A percentile compares a stretch with the other conserved stretches of the same genome.
Conservation (phyloP, 257 asterid genomes). For the Echium plantagineum region DNA sequence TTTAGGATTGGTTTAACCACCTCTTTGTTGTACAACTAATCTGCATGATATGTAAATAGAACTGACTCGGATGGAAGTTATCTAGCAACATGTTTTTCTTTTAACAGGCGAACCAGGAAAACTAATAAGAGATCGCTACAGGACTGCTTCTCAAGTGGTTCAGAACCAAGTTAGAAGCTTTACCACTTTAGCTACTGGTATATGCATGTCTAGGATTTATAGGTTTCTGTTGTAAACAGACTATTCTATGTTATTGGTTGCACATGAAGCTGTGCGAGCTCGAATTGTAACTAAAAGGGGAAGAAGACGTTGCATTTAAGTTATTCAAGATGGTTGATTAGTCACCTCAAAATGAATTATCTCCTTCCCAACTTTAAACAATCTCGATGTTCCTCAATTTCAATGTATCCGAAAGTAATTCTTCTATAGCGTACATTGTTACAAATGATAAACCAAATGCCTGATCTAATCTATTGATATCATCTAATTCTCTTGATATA, state of each 20-base stretch:
- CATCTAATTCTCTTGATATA: conserved; percentile 10
- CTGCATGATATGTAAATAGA: background rate
- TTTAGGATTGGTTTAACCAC: no score
- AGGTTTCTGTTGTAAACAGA: background rate
- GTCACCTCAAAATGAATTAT: background rate
- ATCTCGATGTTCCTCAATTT: background rate
- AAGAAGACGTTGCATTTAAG: background rate
- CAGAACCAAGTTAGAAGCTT: conserved; percentile 95
- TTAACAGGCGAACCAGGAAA: conserved; percentile 91
- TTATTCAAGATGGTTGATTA: background rate
- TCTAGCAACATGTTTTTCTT: conserved; percentile 14
- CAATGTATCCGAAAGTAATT: background rate
- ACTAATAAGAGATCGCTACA: conserved; percentile 90
- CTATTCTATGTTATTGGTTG: background rate
- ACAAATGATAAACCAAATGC: background rate
- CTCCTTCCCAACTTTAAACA: background rate
- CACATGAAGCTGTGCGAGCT: background rate
- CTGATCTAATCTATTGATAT: conserved; percentile 7
- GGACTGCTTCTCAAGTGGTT: conserved; percentile 98
- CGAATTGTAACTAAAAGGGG: background rate
- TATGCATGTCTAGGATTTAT: conserved; percentile 29
- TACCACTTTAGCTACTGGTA: conserved; percentile 44
- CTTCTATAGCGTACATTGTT: background rate
- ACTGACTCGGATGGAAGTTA: conserved; percentile 2
- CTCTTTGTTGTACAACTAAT: background rate